Conservation (phyloP, 2,329 filamentous ascomycete species). For the Coniella vitis region DNA sequence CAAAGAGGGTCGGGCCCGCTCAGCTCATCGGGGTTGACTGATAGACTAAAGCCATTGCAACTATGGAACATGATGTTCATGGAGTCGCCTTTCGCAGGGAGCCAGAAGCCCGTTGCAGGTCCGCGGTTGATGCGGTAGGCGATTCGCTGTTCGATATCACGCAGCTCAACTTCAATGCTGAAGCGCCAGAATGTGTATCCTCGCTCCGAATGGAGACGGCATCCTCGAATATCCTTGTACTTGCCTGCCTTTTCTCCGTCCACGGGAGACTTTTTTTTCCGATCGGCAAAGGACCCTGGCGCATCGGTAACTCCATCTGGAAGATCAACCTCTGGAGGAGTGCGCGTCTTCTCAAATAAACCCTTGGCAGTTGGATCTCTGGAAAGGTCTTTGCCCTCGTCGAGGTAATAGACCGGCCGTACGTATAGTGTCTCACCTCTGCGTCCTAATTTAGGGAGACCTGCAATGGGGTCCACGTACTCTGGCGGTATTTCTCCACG, state of each 20-base stretch:
- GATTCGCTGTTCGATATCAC: slow-evolving; percentile 70
- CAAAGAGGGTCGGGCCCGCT: slow-evolving; percentile 93
- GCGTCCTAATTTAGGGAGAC: slow-evolving; percentile 77
- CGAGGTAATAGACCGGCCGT: slow-evolving; percentile 78
- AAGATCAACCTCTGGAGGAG: slow-evolving; percentile 39
- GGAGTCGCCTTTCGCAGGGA: slow-evolving; percentile 71
- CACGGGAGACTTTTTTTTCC: slow-evolving; percentile 43
- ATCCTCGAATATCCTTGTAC: slow-evolving; percentile 75
- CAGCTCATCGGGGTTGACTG: slow-evolving; percentile 69
- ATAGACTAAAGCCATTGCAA: slow-evolving; percentile 89
- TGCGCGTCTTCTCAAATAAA: slow-evolving; percentile 66
- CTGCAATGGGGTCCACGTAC: slow-evolving; percentile 83
- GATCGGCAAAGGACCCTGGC: slow-evolving; percentile 46
- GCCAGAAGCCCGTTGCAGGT: slow-evolving; percentile 87
- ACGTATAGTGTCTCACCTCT: slow-evolving; percentile 84
- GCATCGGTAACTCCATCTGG: slow-evolving; percentile 39
- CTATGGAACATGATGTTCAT: slow-evolving; percentile 99
- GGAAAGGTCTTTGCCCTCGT: slow-evolving; percentile 72
- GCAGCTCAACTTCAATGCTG: slow-evolving; percentile 86
- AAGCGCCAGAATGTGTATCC: slow-evolving; percentile 97
- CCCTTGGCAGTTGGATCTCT: slow-evolving; percentile 73
- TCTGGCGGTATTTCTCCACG: slow-evolving; percentile 64
- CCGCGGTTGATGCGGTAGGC: slow-evolving; percentile 94
- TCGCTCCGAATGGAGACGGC: slow-evolving; percentile 75
- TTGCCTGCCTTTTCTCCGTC: slow-evolving; percentile 79